Conservation (phyloP, 139 green algal genomes). For the Chlorella sp. region DNA sequence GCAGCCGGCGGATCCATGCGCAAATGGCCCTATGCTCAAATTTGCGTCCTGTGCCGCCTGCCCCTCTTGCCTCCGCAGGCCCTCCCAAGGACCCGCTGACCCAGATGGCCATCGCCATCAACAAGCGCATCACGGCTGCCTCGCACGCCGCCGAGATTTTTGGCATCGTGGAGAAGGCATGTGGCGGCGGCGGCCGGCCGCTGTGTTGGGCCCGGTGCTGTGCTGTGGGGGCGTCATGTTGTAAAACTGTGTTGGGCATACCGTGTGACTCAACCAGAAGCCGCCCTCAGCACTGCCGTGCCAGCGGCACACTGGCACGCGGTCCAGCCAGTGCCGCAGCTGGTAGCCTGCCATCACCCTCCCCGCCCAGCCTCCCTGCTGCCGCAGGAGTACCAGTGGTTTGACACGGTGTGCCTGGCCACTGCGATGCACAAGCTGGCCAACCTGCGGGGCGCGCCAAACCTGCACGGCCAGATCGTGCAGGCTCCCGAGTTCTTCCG, state of each 20-base stretch:
- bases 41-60: too few relatives aligned
- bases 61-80: too few relatives aligned
- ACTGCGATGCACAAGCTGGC: slow-evolving; percentile 61
- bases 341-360: too few relatives aligned
- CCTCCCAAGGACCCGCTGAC: slow-evolving; percentile 6
- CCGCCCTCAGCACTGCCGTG: too few relatives aligned
- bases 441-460: slow-evolving; percentile 25
- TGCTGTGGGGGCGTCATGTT: too few relatives aligned
- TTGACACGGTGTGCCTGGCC: slow-evolving; percentile 60
- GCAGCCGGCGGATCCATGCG: too few relatives aligned
- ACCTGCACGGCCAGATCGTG: slow-evolving; percentile 41
- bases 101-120: slow-evolving; percentile 45
- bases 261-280: too few relatives aligned
- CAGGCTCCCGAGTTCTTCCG: slow-evolving; percentile 43
- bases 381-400: slow-evolving; percentile 26
- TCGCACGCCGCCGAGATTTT: slow-evolving; percentile 20
- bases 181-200: not conserved
- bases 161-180: slow-evolving; percentile 21
- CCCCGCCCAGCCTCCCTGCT: not conserved
- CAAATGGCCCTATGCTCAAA: too few relatives aligned
- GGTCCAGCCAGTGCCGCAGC: not conserved
- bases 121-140: slow-evolving; percentile 50
- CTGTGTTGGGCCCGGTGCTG: too few relatives aligned
- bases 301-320: too few relatives aligned
- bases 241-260: too few relatives aligned